A percentile compares a stretch with the other conserved stretches of the same genome.
phyloP scores from a whole-genome alignment of 371 early-diverging fungal genomes.

The Capillidium heterosporum region DNA sequence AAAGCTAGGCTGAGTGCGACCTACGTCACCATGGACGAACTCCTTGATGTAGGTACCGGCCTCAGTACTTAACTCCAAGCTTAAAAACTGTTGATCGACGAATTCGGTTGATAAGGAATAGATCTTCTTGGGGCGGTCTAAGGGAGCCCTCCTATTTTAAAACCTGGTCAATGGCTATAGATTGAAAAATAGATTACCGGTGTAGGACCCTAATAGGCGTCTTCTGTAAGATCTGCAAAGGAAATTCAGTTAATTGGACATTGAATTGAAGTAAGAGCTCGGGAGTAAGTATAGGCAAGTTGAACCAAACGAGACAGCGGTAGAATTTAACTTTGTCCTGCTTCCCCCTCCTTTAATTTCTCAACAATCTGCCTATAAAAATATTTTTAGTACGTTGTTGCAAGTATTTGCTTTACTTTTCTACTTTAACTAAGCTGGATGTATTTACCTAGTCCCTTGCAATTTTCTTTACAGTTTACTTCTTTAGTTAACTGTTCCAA shows the following conservation, averaged over 20 bases:
- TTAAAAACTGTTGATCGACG: slow-evolving; percentile 26
- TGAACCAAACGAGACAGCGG: slow-evolving; percentile 44
- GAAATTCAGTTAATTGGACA: slow-evolving; percentile 19
- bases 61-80: slow-evolving; percentile 52
- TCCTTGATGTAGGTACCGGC: slow-evolving; percentile 98
- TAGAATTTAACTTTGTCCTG: slow-evolving; percentile 70
- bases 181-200: slow-evolving; percentile 16
- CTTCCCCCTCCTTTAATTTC: slow-evolving; percentile 72
- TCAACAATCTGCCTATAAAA: slow-evolving; percentile 23
- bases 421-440: background rate
- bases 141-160: slow-evolving; percentile 40
- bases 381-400: background rate
- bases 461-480: slow-evolving; percentile 17
- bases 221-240: slow-evolving; percentile 59
- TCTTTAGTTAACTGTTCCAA: slow-evolving; percentile 25
- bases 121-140: slow-evolving; percentile 50
- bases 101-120: slow-evolving; percentile 19
- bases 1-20: slow-evolving; percentile 68
- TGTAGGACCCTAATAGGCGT: slow-evolving; percentile 92
- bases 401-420: background rate
- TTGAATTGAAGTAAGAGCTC: slow-evolving; percentile 28
- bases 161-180: background rate
- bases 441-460: background rate
- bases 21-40: slow-evolving; percentile 93
- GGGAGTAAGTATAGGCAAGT: slow-evolving; percentile 13